phyloP scores from a whole-genome alignment of 495 filamentous ascomycete species.

The Penicillium desertorum region DNA sequence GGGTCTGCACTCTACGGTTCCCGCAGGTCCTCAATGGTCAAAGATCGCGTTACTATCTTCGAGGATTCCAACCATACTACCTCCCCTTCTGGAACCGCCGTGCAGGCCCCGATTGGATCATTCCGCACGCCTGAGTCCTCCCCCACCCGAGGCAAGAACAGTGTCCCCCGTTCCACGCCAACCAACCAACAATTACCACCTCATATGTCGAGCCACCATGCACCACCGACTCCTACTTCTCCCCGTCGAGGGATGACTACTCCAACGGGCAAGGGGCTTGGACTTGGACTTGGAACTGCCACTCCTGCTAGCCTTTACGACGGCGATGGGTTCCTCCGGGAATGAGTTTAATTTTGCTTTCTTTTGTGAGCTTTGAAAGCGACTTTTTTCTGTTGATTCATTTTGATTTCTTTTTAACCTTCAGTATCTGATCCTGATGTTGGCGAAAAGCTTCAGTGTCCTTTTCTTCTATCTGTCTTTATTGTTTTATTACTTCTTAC shows the following conservation, averaged over 20 bases:
- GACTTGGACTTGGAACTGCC: conserved; percentile 34
- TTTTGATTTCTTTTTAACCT: conserved; percentile 7
- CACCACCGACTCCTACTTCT: conserved; percentile 20
- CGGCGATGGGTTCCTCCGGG: conserved; percentile 49
- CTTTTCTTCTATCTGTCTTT: conserved; percentile 16
- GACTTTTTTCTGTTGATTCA: conserved; percentile 2
- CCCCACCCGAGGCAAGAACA: conserved; percentile 11
- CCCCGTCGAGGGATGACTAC: conserved; percentile 31
- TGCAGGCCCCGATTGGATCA: conserved; percentile 10
- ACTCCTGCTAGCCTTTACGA: conserved; percentile 52
- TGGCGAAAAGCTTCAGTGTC: conserved; percentile 23
- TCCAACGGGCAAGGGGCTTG: conserved; percentile 35
- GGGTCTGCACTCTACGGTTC: conserved; percentile 5
- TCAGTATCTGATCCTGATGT: conserved; percentile 8
- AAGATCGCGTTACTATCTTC: conserved; percentile 41
- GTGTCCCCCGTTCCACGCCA: conserved; percentile 16
- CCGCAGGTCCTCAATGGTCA: conserved; percentile 10
- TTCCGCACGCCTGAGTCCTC: conserved; percentile 20
- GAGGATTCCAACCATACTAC: conserved; percentile 33
- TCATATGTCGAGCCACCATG: conserved; percentile 16
- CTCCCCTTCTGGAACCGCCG: conserved; percentile 15
- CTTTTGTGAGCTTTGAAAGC: conserved; percentile 1
- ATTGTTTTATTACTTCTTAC: conserved; percentile 12
- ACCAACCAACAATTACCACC: conserved; percentile 16
- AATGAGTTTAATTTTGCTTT: conserved; percentile 25